Conservation (phyloP, 2,329 filamentous ascomycete species). For the Sporothrix euskadiensis region DNA sequence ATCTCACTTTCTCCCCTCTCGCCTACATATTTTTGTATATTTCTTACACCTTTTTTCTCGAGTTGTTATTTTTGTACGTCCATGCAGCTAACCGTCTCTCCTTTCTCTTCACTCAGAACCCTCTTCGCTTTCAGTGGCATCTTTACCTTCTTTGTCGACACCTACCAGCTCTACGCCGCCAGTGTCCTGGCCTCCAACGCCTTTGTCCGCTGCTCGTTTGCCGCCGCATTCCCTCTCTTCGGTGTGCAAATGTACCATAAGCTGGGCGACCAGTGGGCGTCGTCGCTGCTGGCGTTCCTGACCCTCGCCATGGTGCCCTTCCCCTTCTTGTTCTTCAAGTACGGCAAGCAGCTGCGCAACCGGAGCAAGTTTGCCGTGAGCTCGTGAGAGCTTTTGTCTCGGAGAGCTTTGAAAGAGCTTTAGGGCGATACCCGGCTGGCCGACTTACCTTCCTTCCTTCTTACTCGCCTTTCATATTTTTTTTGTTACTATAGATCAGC, state of each 20-base stretch:
- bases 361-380: conserved; percentile 55
- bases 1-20: conserved; percentile 34
- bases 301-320: conserved; percentile 64
- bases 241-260: conserved; percentile 70
- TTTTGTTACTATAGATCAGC: neutral
- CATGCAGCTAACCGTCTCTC: conserved; percentile 38
- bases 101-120: conserved; percentile 51
- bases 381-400: neutral
- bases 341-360: conserved; percentile 58
- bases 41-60: neutral
- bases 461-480: neutral
- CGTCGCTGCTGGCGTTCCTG: conserved; percentile 61
- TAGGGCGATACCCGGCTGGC: neutral
- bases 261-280: conserved; percentile 71
- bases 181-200: conserved; percentile 81
- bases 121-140: conserved; percentile 79
- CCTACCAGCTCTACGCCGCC: conserved; percentile 73
- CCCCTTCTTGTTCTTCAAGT: conserved; percentile 63
- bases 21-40: conserved; percentile 36
- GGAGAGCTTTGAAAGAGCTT: neutral
- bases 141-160: conserved; percentile 85
- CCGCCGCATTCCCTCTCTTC: conserved; percentile 75
- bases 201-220: conserved; percentile 76
- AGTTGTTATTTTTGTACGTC: conserved; percentile 26
- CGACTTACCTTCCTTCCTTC: neutral